A percentile compares a stretch with the other conserved stretches of the same genome.
Evolutionary conservation across 257 asterid genomes (phyloP).

Genomic region (Datura wrightii): DNA sequence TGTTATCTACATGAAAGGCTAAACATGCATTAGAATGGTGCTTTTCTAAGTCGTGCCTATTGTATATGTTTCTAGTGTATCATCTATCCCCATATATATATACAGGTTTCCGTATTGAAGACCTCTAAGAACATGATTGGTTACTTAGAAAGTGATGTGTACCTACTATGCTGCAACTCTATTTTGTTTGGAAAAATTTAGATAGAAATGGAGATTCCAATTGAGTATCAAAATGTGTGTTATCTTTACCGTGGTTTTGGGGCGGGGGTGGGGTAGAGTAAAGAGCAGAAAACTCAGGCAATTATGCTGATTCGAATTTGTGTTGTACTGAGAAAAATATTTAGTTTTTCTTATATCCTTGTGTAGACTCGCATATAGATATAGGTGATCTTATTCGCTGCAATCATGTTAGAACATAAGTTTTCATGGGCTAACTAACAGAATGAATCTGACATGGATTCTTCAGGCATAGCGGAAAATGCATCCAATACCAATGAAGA

Average conservation of each 20-base stretch:
- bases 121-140: not conserved
- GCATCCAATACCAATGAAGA: conserved; percentile 17
- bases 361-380: not conserved
- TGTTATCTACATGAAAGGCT: not conserved
- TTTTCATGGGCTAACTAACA: not conserved
- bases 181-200: not conserved
- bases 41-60: not conserved
- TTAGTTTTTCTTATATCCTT: not conserved
- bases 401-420: not conserved
- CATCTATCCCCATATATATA: not conserved
- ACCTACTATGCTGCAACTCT: not conserved
- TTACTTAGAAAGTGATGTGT: not conserved
- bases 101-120: not conserved
- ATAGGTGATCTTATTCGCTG: not conserved
- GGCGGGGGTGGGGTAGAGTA: not conserved
- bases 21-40: not conserved
- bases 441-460: conserved; percentile 21
- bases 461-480: conserved; percentile 18
- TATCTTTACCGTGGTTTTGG: not conserved
- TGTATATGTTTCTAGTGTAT: not conserved
- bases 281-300: not conserved
- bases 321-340: not conserved
- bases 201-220: not conserved
- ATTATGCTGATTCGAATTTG: not conserved
- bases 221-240: not conserved